Evolutionary conservation across 805 yeast species (phyloP).

Genomic region (Ogataea methylovora): DNA sequence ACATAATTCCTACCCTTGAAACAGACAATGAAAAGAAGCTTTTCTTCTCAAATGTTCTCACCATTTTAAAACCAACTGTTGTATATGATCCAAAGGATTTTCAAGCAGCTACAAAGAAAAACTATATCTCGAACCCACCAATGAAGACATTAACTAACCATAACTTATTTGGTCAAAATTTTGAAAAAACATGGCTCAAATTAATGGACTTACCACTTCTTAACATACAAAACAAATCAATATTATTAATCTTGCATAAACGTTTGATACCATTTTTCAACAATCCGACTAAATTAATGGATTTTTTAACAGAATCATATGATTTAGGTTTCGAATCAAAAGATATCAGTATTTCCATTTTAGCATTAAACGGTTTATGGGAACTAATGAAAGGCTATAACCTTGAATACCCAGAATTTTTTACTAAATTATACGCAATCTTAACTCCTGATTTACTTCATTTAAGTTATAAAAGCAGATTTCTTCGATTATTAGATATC

Average conservation of each 20-base stretch:
- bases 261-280: constrained; percentile 74
- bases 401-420: constrained; percentile 89
- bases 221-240: constrained; percentile 55
- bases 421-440: constrained; percentile 70
- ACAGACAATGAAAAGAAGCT: constrained; percentile 7
- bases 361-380: constrained; percentile 83
- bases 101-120: constrained; percentile 22
- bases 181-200: constrained; percentile 63
- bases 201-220: constrained; percentile 39
- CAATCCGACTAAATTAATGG: constrained; percentile 83
- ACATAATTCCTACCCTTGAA: constrained; percentile 18
- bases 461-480: constrained; percentile 76
- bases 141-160: constrained; percentile 23
- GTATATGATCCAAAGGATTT: constrained; percentile 27
- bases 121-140: constrained; percentile 39
- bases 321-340: constrained; percentile 30
- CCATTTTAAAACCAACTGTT: constrained; percentile 26
- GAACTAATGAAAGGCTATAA: constrained; percentile 75
- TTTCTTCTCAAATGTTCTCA: constrained; percentile 32
- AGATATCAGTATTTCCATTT: constrained; percentile 34
- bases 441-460: constrained; percentile 71
- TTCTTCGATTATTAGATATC: constrained; percentile 77
- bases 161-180: constrained; percentile 47
- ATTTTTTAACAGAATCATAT: constrained; percentile 84
- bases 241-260: constrained; percentile 69